Evolutionary conservation across 2,329 filamentous ascomycete species (phyloP).

Genomic region (Reticulascus tulasneorum): DNA sequence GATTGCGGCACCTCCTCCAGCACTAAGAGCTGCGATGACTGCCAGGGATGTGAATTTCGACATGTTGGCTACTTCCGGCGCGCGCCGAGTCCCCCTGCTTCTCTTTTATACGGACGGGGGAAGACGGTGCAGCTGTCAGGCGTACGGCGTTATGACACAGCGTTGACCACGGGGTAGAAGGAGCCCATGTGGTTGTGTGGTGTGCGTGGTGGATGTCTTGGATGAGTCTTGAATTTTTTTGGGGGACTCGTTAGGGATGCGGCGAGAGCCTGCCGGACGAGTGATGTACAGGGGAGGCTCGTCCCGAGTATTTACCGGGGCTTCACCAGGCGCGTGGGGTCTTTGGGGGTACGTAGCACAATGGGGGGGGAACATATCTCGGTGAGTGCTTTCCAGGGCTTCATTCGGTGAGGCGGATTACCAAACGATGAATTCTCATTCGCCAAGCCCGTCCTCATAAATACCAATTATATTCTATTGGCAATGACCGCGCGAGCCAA

Average conservation of each 20-base stretch:
- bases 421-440: too few relatives aligned
- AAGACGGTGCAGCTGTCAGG: background rate
- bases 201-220: slow-evolving; percentile 11
- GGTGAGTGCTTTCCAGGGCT: too few relatives aligned
- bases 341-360: too few relatives aligned
- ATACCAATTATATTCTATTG: too few relatives aligned
- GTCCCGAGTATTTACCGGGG: slow-evolving; percentile 11
- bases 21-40: slow-evolving; percentile 71
- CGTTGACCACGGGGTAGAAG: slow-evolving; percentile 6
- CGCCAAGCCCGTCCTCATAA: too few relatives aligned
- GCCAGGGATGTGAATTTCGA: slow-evolving; percentile 70
- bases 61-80: slow-evolving; percentile 43
- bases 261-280: slow-evolving; percentile 3
- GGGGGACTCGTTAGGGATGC: slow-evolving; percentile 3
- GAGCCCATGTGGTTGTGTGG: slow-evolving; percentile 12
- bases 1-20: slow-evolving; percentile 70
- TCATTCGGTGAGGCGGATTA: too few relatives aligned
- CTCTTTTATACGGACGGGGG: too few relatives aligned
- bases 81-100: background rate
- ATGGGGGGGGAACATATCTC: too few relatives aligned
- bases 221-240: slow-evolving; percentile 5
- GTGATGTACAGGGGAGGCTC: slow-evolving; percentile 6
- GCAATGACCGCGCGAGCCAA: too few relatives aligned
- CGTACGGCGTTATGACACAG: slow-evolving; percentile 6
- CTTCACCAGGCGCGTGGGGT: too few relatives aligned